Conservation (phyloP, 2,329 filamentous ascomycete species). For the Lomentospora prolificans region DNA sequence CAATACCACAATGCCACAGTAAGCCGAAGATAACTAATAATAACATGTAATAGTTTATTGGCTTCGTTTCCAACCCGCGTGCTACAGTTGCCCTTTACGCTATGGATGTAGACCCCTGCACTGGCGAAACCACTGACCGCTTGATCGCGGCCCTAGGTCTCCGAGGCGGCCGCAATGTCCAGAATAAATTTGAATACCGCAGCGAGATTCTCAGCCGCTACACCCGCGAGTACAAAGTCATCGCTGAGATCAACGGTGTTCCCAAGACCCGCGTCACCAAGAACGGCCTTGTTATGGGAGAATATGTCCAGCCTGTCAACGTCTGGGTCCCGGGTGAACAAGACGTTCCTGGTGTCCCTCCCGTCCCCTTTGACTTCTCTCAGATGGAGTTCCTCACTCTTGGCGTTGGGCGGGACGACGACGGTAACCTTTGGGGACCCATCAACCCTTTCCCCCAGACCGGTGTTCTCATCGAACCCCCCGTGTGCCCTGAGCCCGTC, state of each 20-base stretch:
- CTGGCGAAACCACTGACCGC: slow-evolving; percentile 22
- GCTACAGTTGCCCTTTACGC: slow-evolving; percentile 23
- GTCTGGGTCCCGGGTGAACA: slow-evolving; percentile 28
- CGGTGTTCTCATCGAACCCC: slow-evolving; percentile 21
- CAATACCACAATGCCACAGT: not conserved
- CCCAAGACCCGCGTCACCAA: slow-evolving; percentile 20
- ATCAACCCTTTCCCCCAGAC: slow-evolving; percentile 27
- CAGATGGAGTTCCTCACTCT: slow-evolving; percentile 24
- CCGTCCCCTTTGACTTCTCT: slow-evolving; percentile 24
- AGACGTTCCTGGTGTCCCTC: slow-evolving; percentile 23
- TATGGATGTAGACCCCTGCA: slow-evolving; percentile 27
- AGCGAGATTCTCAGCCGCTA: slow-evolving; percentile 22
- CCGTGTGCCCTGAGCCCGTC: not conserved
- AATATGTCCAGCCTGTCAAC: slow-evolving; percentile 25
- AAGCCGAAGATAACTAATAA: not conserved
- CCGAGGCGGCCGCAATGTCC: slow-evolving; percentile 20
- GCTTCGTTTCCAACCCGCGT: slow-evolving; percentile 23
- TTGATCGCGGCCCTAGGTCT: slow-evolving; percentile 22
- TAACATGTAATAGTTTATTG: slow-evolving; percentile 18
- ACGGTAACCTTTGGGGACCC: slow-evolving; percentile 25
- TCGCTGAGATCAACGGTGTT: slow-evolving; percentile 23
- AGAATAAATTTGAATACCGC: slow-evolving; percentile 27
- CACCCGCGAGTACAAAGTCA: slow-evolving; percentile 24
- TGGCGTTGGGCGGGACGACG: slow-evolving; percentile 23
- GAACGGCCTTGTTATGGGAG: slow-evolving; percentile 24